phyloP scores from a whole-genome alignment of 1,284 basidiomycete genomes.

The Austropuccinia psidii region DNA sequence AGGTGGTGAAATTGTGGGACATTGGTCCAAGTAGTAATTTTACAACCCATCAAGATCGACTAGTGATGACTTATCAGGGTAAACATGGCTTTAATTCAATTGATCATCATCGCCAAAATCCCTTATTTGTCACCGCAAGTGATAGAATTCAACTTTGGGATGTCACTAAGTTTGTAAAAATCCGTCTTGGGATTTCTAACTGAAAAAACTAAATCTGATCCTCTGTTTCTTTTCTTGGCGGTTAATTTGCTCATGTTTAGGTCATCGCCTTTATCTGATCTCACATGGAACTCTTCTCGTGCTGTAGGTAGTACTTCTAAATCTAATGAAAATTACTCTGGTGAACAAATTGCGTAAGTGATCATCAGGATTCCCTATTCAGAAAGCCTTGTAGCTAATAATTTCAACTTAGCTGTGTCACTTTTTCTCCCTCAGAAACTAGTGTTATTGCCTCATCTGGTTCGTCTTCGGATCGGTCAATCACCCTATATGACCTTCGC shows the following conservation, averaged over 20 bases:
- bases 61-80: constrained; percentile 34
- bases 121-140: constrained; percentile 87
- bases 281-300: constrained; percentile 70
- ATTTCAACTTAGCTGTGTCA: constrained; percentile 63
- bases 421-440: constrained; percentile 88
- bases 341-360: constrained; percentile 33
- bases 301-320: constrained; percentile 10
- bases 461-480: constrained; percentile 68
- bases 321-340: constrained; percentile 28
- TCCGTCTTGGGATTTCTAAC: neutral
- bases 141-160: constrained; percentile 96
- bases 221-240: neutral
- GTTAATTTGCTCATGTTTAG: constrained; percentile 48
- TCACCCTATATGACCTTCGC: constrained; percentile 91
- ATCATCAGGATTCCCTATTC: neutral
- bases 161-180: constrained; percentile 55
- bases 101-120: constrained; percentile 81
- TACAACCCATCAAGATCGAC: neutral
- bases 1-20: constrained; percentile 85
- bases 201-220: neutral
- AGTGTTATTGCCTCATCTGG: constrained; percentile 89
- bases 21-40: constrained; percentile 10
- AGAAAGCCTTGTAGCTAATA: neutral
- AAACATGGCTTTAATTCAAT: constrained; percentile 59
- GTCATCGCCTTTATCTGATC: constrained; percentile 58